Evolutionary conservation across 1,284 basidiomycete genomes (phyloP), one percentile per base, ranked within the genome.

Genomic region (Ustilago xerochloae): DNA sequence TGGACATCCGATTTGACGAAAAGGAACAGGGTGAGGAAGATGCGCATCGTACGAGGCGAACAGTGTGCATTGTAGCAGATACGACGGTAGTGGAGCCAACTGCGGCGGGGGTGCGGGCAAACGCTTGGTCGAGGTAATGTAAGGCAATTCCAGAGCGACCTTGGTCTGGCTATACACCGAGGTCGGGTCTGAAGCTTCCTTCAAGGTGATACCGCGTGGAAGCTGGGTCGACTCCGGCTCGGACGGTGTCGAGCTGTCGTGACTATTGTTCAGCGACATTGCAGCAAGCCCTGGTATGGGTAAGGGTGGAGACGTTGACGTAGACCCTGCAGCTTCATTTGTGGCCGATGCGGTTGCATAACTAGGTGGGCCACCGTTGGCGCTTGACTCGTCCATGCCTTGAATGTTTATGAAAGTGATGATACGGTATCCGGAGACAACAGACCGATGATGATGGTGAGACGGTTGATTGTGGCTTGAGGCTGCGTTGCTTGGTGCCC

Each of bases 21-120:
- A 61, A 0, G 72, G 59, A 0, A 56, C 53, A 0, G 66, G 52
- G 18, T 63, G 59, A 2, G 67, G 66, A 13, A 49, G 28, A 16
- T 39, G 18, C 30, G 51, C 4, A 6, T 75, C 72, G 46, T 75
- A 69, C 29, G 54, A 59, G 6, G 72, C 72, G 22, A 63, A 75
- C 7, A 75, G 36, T 3, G 67, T 75, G 24, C 72, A 75, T 28
- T 75, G 72, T n/a, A 75, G 55, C 56, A 74, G 22, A 20, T 61
- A 55, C 1, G 62, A 26, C 0, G 65, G 62, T 5, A 74, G 32
- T 5, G 71, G 65, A 2, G 46, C 53, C 0, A 26, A 36, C 9
- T 62, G 59, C 2, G 62, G 18, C 1, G 51, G 39, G 4, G 71
- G 71, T 8, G 50, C 32, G 2, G 41, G 33, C 20, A 69, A 52